Evolutionary conservation across 306 rosid genomes (phyloP).

Genomic region (Potentilla sterilis): DNA sequence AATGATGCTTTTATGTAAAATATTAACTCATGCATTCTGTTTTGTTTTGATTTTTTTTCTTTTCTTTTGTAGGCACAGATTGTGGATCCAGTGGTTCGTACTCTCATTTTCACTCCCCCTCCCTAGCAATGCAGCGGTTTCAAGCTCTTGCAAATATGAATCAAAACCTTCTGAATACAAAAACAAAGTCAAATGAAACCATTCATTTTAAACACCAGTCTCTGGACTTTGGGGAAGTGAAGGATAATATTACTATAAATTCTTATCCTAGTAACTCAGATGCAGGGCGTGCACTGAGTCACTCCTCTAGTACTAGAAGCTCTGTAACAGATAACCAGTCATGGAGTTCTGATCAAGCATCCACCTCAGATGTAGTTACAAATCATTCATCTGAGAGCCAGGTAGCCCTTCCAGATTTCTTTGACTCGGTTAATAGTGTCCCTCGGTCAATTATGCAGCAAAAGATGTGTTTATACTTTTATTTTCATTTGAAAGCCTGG

Average conservation of each 20-base stretch:
- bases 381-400: constrained; percentile 52
- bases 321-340: constrained; percentile 43
- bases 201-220: constrained; percentile 53
- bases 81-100: constrained; percentile 42
- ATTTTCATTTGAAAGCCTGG: not conserved
- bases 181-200: constrained; percentile 31
- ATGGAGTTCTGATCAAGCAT: constrained; percentile 46
- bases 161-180: constrained; percentile 43
- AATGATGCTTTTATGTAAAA: not conserved
- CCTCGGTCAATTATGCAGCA: constrained; percentile 8
- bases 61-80: constrained; percentile 39
- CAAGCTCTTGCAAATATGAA: constrained; percentile 79
- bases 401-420: constrained; percentile 41
- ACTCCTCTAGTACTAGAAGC: constrained; percentile 53
- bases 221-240: constrained; percentile 46
- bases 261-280: constrained; percentile 47
- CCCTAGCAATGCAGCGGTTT: constrained; percentile 67
- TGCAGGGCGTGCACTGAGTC: constrained; percentile 36
- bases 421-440: constrained; percentile 21
- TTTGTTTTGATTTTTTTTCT: not conserved
- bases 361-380: constrained; percentile 34
- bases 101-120: constrained; percentile 50
- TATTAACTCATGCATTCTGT: constrained; percentile 5
- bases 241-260: constrained; percentile 28
- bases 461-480: not conserved